Evolutionary conservation across 176 grass and related monocot species (phyloP).

Genomic region (Cymbopogon citratus): DNA sequence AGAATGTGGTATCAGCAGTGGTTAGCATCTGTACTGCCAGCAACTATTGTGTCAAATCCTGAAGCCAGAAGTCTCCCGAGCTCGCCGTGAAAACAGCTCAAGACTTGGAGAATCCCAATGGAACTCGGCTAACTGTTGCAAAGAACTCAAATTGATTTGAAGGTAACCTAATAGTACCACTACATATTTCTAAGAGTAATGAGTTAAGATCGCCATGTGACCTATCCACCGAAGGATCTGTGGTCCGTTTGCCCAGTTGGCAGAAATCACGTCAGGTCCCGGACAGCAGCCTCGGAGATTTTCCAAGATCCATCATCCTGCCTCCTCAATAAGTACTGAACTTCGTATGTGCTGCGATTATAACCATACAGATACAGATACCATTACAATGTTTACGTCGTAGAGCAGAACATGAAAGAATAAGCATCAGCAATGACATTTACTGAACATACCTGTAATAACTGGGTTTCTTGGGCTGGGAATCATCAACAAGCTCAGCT

Average conservation of each 20-base stretch:
- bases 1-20: constrained; percentile 16
- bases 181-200: too few relatives aligned
- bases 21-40: constrained; percentile 45
- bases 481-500: constrained; percentile 80
- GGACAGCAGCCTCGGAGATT: constrained; percentile 50
- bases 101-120: too few relatives aligned
- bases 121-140: too few relatives aligned
- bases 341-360: constrained; percentile 76
- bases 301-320: constrained; percentile 82
- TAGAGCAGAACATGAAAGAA: background rate
- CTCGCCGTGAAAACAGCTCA: too few relatives aligned
- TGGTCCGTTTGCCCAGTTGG: background rate
- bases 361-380: background rate
- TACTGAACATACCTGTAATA: constrained; percentile 78
- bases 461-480: constrained; percentile 63
- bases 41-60: constrained; percentile 20
- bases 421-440: background rate
- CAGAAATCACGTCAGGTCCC: constrained; percentile 46
- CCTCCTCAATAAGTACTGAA: constrained; percentile 63
- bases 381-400: background rate
- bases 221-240: background rate
- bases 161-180: too few relatives aligned
- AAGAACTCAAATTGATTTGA: too few relatives aligned
- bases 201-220: background rate
- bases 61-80: background rate